Conservation (phyloP, 75 land plant species). For the Ceratopteris richardii region DNA sequence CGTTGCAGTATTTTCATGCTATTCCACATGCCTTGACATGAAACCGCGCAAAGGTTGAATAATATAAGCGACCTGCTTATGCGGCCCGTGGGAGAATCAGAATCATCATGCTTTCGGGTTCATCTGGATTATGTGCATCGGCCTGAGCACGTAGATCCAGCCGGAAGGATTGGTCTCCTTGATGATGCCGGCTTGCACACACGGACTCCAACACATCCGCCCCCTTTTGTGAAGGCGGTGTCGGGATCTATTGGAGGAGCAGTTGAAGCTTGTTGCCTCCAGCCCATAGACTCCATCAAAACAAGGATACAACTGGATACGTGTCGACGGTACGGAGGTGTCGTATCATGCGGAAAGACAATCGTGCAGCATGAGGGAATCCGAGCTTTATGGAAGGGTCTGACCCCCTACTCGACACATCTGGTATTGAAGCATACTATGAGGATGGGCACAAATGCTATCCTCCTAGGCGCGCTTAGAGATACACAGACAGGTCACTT, state of each 20-base stretch:
- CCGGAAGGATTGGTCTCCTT: too few species aligned
- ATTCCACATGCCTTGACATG: too few species aligned
- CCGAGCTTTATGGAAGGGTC: conserved; percentile 84
- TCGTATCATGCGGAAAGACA: conserved; percentile 67
- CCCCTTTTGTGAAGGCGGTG: conserved; percentile 74
- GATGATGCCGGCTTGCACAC: too few species aligned
- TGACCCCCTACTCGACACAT: conserved; percentile 96
- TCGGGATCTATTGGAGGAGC: conserved; percentile 87
- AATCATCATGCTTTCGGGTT: too few species aligned
- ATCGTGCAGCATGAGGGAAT: conserved; percentile 52
- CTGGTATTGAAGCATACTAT: conserved; percentile 82
- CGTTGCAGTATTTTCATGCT: too few species aligned
- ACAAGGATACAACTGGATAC: conserved; percentile 86
- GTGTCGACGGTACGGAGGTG: conserved; percentile 54
- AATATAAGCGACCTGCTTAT: too few species aligned
- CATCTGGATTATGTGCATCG: too few species aligned
- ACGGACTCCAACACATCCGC: conserved; percentile 3
- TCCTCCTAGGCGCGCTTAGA: conserved; percentile 55
- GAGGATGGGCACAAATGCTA: conserved; percentile 93
- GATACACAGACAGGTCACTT: conserved; percentile 59
- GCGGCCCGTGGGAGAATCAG: too few species aligned
- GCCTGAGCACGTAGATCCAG: too few species aligned
- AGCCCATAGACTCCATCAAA: conserved; percentile 92
- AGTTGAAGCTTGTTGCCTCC: conserved; percentile 86
- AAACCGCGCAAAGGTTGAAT: too few species aligned